phyloP scores from a whole-genome alignment of 1,284 basidiomycete species.

The Melampsora larici-populina region DNA sequence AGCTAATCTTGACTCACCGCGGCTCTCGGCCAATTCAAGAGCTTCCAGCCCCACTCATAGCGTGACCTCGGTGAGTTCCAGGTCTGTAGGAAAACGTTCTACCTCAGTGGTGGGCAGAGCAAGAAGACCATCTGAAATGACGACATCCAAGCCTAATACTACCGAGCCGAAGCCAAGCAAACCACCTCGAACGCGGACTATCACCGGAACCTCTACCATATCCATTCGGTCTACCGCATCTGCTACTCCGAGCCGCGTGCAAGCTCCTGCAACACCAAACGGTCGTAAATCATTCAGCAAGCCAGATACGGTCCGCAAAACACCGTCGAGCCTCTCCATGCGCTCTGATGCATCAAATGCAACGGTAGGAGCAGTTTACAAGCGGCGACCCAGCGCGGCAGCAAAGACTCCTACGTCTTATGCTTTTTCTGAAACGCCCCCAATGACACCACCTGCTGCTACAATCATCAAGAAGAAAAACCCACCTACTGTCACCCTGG shows the following conservation, averaged over 20 bases:
- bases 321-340: conserved; percentile 35
- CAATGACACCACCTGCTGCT: neutral
- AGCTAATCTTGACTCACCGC: neutral
- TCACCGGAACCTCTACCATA: neutral
- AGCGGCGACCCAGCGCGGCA: neutral
- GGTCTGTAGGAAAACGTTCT: neutral
- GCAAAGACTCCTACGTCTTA: neutral
- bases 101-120: neutral
- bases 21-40: neutral
- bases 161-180: conserved; percentile 1
- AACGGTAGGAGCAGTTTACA: conserved; percentile 1
- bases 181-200: conserved; percentile 9
- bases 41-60: conserved; percentile 31
- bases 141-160: neutral
- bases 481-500: neutral
- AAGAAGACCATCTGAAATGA: neutral
- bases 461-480: neutral
- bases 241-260: neutral
- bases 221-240: conserved; percentile 17
- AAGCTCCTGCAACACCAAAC: neutral
- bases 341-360: conserved; percentile 21
- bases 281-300: conserved; percentile 29
- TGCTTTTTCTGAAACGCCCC: too few relatives aligned
- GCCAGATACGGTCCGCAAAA: conserved; percentile 20
- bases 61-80: neutral